phyloP scores from a whole-genome alignment of 257 asterid genomes.

The Ehretia macrophylla region DNA sequence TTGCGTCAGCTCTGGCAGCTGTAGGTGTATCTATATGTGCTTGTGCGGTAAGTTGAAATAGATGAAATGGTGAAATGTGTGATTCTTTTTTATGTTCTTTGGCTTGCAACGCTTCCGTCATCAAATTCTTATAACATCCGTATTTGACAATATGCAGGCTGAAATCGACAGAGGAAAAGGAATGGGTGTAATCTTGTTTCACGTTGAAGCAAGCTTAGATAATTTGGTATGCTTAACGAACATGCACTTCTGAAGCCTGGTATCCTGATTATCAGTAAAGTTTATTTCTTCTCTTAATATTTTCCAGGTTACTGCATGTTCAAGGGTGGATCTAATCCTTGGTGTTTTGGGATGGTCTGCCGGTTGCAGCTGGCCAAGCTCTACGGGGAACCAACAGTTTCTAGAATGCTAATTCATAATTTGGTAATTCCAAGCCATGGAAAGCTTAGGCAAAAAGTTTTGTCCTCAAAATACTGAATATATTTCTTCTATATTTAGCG shows the following conservation, averaged over 20 bases:
- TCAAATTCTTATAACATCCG: neutral
- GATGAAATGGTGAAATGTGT: neutral
- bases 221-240: conserved; percentile 51
- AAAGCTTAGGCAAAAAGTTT: conserved; percentile 42
- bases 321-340: conserved; percentile 65
- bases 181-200: conserved; percentile 76
- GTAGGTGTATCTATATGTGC: conserved; percentile 68
- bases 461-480: conserved; percentile 30
- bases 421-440: conserved; percentile 26
- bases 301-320: conserved; percentile 55
- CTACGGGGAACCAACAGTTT: conserved; percentile 40
- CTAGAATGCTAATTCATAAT: conserved; percentile 45
- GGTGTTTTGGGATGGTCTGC: conserved; percentile 93
- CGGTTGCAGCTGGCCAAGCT: conserved; percentile 86
- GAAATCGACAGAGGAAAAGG: conserved; percentile 70
- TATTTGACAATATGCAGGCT: conserved; percentile 41
- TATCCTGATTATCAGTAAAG: neutral
- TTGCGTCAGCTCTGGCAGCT: conserved; percentile 74
- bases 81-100: neutral
- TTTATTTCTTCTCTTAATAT: neutral
- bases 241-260: neutral
- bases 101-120: neutral
- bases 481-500: conserved; percentile 19
- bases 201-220: conserved; percentile 69
- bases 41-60: conserved; percentile 68